Conservation (phyloP, 2,329 filamentous ascomycete genomes). For the Aspergillus ruber region DNA sequence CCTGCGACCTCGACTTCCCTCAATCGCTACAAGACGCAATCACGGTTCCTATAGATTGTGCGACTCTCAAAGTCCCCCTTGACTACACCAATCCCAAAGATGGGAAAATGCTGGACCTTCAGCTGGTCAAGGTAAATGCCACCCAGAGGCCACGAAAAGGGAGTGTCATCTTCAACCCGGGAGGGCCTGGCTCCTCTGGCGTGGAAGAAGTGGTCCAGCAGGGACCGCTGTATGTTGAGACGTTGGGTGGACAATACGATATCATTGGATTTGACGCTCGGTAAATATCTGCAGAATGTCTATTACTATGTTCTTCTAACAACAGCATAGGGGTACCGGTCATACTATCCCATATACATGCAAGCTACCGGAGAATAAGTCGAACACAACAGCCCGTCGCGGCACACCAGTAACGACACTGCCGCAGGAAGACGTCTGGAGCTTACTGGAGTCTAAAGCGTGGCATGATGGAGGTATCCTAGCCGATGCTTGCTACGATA, state of each 20-base stretch:
- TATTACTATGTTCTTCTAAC: too few relatives aligned
- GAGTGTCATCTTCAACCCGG: constrained; percentile 28
- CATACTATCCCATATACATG: constrained; percentile 3
- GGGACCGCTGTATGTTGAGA: background rate
- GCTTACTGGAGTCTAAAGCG: too few relatives aligned
- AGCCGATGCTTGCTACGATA: background rate
- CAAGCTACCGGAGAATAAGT: background rate
- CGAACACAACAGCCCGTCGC: background rate
- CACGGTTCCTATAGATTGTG: constrained; percentile 17
- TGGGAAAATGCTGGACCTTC: constrained; percentile 17
- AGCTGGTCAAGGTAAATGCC: constrained; percentile 22
- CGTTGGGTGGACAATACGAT: background rate
- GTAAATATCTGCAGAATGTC: background rate
- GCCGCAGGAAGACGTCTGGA: background rate
- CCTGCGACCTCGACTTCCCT: too few relatives aligned
- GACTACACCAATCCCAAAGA: constrained; percentile 24
- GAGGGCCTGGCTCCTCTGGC: constrained; percentile 23
- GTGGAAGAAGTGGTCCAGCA: constrained; percentile 2
- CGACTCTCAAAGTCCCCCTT: constrained; percentile 26
- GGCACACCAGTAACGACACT: background rate
- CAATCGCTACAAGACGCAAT: too few relatives aligned
- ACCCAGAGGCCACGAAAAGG: constrained; percentile 22
- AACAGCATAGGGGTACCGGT: background rate
- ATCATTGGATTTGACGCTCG: background rate
- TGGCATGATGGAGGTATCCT: background rate